Percentiles rank a stretch among this genome's conserved stretches.
These are phyloP conservation scores for Candida montana DNA, from an alignment of 805 yeast genomes.

Conservation along the genomic window DNA sequence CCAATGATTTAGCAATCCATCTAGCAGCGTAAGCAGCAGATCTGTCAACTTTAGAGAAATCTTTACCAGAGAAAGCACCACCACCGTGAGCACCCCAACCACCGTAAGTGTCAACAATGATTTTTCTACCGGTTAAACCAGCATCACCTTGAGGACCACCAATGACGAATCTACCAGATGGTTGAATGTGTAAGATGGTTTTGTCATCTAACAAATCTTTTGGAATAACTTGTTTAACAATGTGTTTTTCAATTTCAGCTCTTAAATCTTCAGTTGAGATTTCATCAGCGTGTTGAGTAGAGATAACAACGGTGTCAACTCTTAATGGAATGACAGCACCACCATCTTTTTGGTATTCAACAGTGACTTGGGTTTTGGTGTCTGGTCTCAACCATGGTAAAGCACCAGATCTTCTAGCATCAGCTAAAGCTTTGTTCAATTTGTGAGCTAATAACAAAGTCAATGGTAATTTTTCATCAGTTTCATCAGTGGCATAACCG, in stretches of 20 bases:
- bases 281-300: conserved; percentile 97
- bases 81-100: conserved; percentile 99
- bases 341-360: conserved; percentile 87
- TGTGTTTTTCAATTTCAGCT: conserved; percentile 66
- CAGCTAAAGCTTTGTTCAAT: conserved; percentile 94
- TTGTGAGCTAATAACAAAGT: conserved; percentile 92
- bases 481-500: conserved; percentile 98
- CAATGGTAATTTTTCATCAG: conserved; percentile 95
- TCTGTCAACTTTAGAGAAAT: conserved; percentile 99
- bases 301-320: conserved; percentile 95
- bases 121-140: conserved; percentile 99
- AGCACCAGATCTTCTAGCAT: conserved; percentile 94
- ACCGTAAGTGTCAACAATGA: conserved; percentile 99
- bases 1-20: conserved; percentile 99
- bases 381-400: conserved; percentile 98
- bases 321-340: conserved; percentile 96
- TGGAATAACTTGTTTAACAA: conserved; percentile 91
- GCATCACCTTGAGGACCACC: conserved; percentile 99
- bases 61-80: conserved; percentile 99
- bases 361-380: conserved; percentile 99
- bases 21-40: conserved; percentile 99
- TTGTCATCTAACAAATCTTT: conserved; percentile 85
- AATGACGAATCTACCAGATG: conserved; percentile 98
- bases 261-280: conserved; percentile 92
- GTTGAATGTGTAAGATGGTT: conserved; percentile 97